Base-by-base conservation (phyloP, 2,329 filamentous ascomycete genomes). In the Diatrype stigma region DNA sequence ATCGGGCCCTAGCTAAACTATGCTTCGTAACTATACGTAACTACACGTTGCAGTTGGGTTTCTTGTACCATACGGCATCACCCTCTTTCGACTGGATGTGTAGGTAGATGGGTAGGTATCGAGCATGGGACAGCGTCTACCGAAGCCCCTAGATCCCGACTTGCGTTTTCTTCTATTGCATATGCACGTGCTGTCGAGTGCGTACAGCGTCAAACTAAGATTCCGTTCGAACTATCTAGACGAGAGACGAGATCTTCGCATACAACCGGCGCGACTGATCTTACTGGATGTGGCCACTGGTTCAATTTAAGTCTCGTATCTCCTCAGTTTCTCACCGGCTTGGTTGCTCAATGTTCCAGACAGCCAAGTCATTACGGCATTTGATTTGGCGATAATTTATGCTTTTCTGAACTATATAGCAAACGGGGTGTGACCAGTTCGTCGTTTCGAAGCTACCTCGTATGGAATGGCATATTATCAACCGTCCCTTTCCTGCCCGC, bases 131-230 rank as follows among this genome's bases (percentile, higher is more conserved):
- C 40, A 44, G 22, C 12, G 40, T 44, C 40, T 17, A 44, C 40
- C 40, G 16, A 8, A 16, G n/a, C 21, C 14, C 38, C 40, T 44
- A 44, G 40, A 44, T 44, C 40, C 40, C 40, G 22, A 44, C 16
- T 44, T 19, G 34, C 40, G 22, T 44, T 44, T 10, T 44, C 40
- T 44, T 44, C 12, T 44, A 44, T 44, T 44, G 40, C 40, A 44
- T 44, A 44, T 44, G 40, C 40, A 28, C 40, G 40, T 44, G 22
- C 14, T 22, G 19, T 23, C 12, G 19, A 44, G 16, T 28, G 22
- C 6, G 14, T 28, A 44, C 22, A 44, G 22, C 40, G 14, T 44
- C 7, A 10, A 44, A 17, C 40, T 16, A 28, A 17, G 40, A 28
- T 44, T 26, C 40, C 40, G 40, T 11, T 23, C 22, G n/a, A n/a